Evolutionary conservation across 1,284 basidiomycete genomes (phyloP).

Genomic region (Trametes polyzona): DNA sequence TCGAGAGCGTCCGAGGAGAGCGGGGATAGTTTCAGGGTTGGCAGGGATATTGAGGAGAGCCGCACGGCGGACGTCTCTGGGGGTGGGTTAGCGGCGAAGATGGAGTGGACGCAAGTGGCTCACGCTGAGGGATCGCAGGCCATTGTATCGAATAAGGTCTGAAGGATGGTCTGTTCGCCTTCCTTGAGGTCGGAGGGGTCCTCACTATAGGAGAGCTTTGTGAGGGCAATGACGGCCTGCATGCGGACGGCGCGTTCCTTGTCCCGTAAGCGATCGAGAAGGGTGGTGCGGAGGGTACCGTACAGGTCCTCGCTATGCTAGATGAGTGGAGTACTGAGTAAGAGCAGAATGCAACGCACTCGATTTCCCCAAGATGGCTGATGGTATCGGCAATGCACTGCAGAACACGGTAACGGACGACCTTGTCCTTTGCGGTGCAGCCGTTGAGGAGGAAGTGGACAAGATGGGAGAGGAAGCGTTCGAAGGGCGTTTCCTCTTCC

Average conservation of each 20-base stretch:
- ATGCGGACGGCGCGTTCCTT: constrained; percentile 86
- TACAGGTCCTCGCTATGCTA: constrained; percentile 80
- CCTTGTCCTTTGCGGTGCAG: constrained; percentile 90
- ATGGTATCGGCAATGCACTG: constrained; percentile 85
- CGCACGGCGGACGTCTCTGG: constrained; percentile 89
- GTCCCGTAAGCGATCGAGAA: constrained; percentile 84
- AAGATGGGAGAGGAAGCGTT: constrained; percentile 76
- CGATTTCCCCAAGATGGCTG: constrained; percentile 80
- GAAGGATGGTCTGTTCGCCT: constrained; percentile 66
- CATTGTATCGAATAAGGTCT: constrained; percentile 76
- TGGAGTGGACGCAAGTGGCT: constrained; percentile 38
- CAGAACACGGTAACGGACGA: constrained; percentile 80
- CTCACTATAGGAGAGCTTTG: constrained; percentile 83
- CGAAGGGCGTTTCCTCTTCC: constrained; percentile 71
- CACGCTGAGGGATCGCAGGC: constrained; percentile 81
- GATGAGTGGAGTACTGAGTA: not conserved
- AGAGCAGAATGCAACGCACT: constrained; percentile 54
- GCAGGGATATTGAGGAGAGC: constrained; percentile 82
- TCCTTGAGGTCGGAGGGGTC: constrained; percentile 69
- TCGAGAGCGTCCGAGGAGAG: constrained; percentile 80
- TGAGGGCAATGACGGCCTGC: constrained; percentile 85
- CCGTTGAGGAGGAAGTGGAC: constrained; percentile 83
- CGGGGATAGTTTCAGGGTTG: constrained; percentile 60
- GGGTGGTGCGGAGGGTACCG: constrained; percentile 61
- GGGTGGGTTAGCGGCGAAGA: not conserved